These are phyloP conservation scores for Westerdykella aurantiaca DNA, from an alignment of 2,329 filamentous ascomycete genomes.

Conservation along the genomic window DNA sequence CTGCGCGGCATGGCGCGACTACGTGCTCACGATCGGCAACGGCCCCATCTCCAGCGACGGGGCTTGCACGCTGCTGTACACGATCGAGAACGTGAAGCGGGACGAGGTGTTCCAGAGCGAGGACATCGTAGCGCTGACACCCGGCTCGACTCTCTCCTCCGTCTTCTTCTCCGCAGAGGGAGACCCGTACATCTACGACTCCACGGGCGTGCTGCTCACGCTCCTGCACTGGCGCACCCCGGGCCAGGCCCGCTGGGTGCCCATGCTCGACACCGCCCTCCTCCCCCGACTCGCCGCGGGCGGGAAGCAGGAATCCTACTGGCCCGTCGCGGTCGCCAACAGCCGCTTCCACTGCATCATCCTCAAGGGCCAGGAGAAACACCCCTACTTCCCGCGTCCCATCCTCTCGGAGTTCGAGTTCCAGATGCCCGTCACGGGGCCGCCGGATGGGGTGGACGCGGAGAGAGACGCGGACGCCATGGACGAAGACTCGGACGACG, in stretches of 20 bases:
- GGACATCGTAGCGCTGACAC: conserved; percentile 79
- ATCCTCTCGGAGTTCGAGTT: conserved; percentile 92
- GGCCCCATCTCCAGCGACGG: conserved; percentile 78
- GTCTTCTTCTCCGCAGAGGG: conserved; percentile 91
- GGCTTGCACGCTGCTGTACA: conserved; percentile 72
- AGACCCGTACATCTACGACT: conserved; percentile 96
- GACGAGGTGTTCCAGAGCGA: conserved; percentile 94
- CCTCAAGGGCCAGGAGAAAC: conserved; percentile 87
- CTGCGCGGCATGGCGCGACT: conserved; percentile 90
- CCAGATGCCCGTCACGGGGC: conserved; percentile 65
- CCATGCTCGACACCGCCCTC: conserved; percentile 81
- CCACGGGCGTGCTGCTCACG: conserved; percentile 79
- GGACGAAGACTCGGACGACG: conserved; percentile 30
- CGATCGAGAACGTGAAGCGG: conserved; percentile 88
- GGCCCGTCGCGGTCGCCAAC: conserved; percentile 88
- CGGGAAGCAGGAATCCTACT: conserved; percentile 84
- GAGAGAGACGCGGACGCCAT: conserved; percentile 32
- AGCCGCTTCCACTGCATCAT: conserved; percentile 98
- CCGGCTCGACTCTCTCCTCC: conserved; percentile 65
- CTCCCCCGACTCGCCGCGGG: conserved; percentile 77
- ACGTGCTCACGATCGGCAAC: conserved; percentile 93
- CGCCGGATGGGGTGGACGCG: conserved; percentile 25
- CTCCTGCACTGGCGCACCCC: conserved; percentile 85
- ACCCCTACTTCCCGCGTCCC: conserved; percentile 83
- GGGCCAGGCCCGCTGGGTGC: conserved; percentile 84